Evolutionary conservation across 768 basidiomycete genomes (phyloP), one percentile per base, ranked within the genome.

Genomic region (Macrocybe gigantea): DNA sequence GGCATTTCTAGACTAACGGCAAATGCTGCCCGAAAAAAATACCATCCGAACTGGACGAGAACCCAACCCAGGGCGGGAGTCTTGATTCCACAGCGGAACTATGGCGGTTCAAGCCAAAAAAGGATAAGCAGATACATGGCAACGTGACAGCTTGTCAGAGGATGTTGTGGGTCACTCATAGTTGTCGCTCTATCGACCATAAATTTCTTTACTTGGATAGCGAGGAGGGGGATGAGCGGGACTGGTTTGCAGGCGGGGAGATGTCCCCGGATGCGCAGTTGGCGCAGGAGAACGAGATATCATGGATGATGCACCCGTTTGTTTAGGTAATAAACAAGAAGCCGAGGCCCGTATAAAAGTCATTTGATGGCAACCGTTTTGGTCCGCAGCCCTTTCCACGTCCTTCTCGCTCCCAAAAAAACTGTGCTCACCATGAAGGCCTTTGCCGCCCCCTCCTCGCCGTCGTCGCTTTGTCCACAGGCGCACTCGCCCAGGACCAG

Each of bases 381-480:
- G 34, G 54, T 47, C 58, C 56, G 48, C 51, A 54, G 55, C 60
- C 42, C 42, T 12, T 34, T 57, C 57, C 53, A 56, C 64, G 54
- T 54, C 55, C 56, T 48, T 30, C 13, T 56, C 53, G 48, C 49
- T 49, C 46, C 50, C 51, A 22, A 22, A 22, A 22, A 22, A 22
- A 49, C 51, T 52, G 45, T 56, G 61, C 52, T 53, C 58, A 48
- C 62, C 57, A 83, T 83, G 82, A 77, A 77, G 69, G 60, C 66
- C 44, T 49, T 63, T 38, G 60, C 77, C 52, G 57, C 69, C 57
- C 72, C 46, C 47, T 78, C 55, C 55, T 67, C 44, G 58, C 70
- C 49, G 58, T 69, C 52, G 63, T 79, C 54, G 60, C 74, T 53
- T 12, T 44, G 12, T 68, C 65, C 40, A 61, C 64, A 43, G 63